Conservation (phyloP, 805 yeast species). For the Wickerhamiella alocasiicola region DNA sequence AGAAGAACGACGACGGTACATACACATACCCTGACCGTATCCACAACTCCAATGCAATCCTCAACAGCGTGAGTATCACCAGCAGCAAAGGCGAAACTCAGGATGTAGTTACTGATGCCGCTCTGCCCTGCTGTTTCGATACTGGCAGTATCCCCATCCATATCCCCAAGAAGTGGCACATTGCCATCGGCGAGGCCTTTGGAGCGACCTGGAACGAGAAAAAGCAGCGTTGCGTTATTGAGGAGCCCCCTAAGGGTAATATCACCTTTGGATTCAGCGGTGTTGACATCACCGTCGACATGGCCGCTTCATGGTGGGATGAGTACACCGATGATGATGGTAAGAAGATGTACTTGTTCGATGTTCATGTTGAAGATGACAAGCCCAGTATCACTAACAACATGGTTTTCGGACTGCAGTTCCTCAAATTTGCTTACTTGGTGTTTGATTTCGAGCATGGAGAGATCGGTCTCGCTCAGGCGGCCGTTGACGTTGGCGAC, state of each 20-base stretch:
- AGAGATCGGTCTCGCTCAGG: not conserved
- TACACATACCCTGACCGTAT: not conserved
- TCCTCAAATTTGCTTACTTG: not conserved
- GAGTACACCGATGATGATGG: not conserved
- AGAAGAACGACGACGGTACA: not conserved
- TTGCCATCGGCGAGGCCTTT: constrained; percentile 21
- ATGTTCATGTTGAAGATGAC: not conserved
- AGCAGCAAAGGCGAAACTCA: not conserved
- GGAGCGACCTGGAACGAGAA: constrained; percentile 31
- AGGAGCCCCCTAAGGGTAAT: constrained; percentile 6
- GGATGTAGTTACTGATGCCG: not conserved
- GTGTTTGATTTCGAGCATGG: not conserved
- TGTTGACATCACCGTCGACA: constrained; percentile 1
- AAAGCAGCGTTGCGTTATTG: constrained; percentile 8
- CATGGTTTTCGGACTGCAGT: not conserved
- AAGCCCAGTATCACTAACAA: not conserved
- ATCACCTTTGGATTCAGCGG: constrained; percentile 15
- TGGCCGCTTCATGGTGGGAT: not conserved
- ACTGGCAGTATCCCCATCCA: constrained; percentile 2
- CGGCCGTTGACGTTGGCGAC: too few relatives aligned
- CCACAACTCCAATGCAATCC: not conserved
- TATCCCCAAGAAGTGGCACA: constrained; percentile 1
- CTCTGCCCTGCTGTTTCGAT: not conserved
- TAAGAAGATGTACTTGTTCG: not conserved
- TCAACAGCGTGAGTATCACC: not conserved